Conservation (phyloP, 176 grass and related monocot genomes). For the Lolium rigidum region DNA sequence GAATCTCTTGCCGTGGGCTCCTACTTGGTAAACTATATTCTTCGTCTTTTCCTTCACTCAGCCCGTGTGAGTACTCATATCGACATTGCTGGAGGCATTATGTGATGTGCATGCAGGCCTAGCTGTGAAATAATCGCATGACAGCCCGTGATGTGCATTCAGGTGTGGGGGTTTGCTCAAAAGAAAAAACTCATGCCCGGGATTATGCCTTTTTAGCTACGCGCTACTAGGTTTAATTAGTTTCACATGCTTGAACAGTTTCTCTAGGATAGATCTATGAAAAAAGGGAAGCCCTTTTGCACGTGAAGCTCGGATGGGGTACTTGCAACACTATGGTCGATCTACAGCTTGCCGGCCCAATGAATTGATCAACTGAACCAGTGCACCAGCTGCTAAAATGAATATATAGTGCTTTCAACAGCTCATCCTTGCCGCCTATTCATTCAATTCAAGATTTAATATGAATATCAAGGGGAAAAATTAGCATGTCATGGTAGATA, state of each 20-base stretch:
- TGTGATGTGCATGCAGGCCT: not conserved
- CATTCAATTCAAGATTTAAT: not conserved
- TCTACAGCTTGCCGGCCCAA: slow-evolving; percentile 10
- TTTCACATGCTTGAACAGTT: slow-evolving; percentile 16
- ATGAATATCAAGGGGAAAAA: not conserved
- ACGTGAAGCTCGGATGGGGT: slow-evolving; percentile 1
- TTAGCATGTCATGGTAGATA: too few relatives aligned
- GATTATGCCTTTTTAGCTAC: not conserved
- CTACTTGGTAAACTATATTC: not conserved
- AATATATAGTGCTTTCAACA: not conserved
- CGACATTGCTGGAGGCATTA: not conserved
- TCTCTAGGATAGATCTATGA: not conserved
- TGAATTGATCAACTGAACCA: not conserved
- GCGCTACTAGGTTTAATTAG: not conserved
- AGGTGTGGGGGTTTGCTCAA: too few relatives aligned
- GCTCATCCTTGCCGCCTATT: not conserved
- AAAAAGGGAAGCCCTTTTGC: not conserved
- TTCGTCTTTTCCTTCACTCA: not conserved
- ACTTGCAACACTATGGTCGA: not conserved
- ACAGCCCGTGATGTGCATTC: too few relatives aligned
- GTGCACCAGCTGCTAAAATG: slow-evolving; percentile 22
- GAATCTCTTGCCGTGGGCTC: not conserved
- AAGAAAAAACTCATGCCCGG: too few relatives aligned
- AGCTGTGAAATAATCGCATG: not conserved
- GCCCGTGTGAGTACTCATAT: not conserved